Percentiles rank a stretch among this genome's conserved stretches.
Evolutionary conservation across 2,329 filamentous ascomycete species (phyloP).

Genomic region (Scedosporium boydii): DNA sequence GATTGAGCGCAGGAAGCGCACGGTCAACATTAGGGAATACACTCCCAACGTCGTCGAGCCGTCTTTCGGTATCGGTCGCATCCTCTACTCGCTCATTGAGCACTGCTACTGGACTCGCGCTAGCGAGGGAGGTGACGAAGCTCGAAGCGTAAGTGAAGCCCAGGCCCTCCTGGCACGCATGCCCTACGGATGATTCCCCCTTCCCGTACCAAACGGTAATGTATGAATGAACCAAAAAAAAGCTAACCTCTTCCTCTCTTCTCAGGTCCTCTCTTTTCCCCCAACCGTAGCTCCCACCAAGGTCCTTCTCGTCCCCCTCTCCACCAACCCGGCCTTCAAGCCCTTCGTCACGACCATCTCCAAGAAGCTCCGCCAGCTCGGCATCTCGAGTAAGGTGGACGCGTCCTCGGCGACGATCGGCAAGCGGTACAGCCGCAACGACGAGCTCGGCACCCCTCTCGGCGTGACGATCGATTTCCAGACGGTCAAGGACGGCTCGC

Average conservation of each 20-base stretch:
- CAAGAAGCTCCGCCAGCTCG: constrained; percentile 58
- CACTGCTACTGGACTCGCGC: constrained; percentile 88
- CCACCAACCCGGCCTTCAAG: constrained; percentile 62
- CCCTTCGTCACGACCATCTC: constrained; percentile 59
- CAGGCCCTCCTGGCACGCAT: not conserved
- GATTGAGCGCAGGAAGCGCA: constrained; percentile 74
- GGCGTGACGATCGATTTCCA: constrained; percentile 89
- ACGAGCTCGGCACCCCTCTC: constrained; percentile 81
- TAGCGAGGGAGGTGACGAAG: constrained; percentile 53
- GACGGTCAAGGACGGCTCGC: constrained; percentile 68
- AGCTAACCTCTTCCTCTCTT: not conserved
- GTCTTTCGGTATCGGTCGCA: constrained; percentile 86
- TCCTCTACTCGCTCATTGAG: constrained; percentile 83
- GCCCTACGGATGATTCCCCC: no score
- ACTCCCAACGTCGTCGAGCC: constrained; percentile 89
- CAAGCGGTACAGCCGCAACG: constrained; percentile 80
- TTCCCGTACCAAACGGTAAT: not conserved
- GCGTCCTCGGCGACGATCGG: constrained; percentile 78
- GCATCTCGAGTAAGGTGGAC: constrained; percentile 69
- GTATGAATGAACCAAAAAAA: constrained; percentile 26
- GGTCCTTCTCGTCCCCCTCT: constrained; percentile 75
- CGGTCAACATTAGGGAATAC: constrained; percentile 81
- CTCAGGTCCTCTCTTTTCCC: constrained; percentile 31
- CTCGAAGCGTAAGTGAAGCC: constrained; percentile 63
- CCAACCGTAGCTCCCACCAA: constrained; percentile 69